Conservation (phyloP, 108 stramenopile genomes). For the Discostella stelligeroides region DNA sequence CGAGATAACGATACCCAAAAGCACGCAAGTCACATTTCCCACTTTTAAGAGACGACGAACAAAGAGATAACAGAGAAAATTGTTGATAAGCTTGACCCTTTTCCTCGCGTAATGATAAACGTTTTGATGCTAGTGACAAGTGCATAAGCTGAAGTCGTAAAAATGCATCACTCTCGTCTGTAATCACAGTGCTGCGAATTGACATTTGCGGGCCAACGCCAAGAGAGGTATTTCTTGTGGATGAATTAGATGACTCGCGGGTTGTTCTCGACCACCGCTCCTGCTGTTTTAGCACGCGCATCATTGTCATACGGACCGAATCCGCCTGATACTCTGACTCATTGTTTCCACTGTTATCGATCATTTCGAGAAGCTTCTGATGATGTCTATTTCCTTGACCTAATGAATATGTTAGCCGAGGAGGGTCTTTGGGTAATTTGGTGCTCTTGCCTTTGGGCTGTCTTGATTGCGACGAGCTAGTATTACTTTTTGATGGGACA, state of each 20-base stretch:
- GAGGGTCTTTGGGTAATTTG: background rate
- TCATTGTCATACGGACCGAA: conserved; percentile 51
- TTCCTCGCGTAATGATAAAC: conserved; percentile 9
- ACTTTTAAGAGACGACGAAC: conserved; percentile 21
- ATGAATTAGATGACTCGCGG: conserved; percentile 23
- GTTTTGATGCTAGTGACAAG: conserved; percentile 44
- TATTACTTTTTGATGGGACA: background rate
- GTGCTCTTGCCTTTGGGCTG: conserved; percentile 1
- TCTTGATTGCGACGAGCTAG: background rate
- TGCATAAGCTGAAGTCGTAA: conserved; percentile 48
- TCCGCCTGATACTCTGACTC: conserved; percentile 30
- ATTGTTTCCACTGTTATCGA: conserved; percentile 25
- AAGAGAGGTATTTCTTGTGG: conserved; percentile 45
- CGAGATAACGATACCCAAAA: conserved; percentile 43
- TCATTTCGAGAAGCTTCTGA: conserved; percentile 54
- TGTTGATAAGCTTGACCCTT: conserved; percentile 47
- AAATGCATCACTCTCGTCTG: conserved; percentile 37
- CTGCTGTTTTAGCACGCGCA: conserved; percentile 49
- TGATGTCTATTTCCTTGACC: conserved; percentile 54
- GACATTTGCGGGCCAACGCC: conserved; percentile 11
- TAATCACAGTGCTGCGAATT: conserved; percentile 12
- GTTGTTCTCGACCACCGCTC: conserved; percentile 48
- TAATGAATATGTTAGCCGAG: conserved; percentile 47
- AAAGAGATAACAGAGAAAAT: conserved; percentile 43
- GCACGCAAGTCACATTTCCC: conserved; percentile 28